Percentiles rank a stretch among this genome's conserved stretches.
These are phyloP conservation scores for Tubosaeta brunneosetosa DNA, from an alignment of 768 basidiomycete genomes.

Conservation along the genomic window DNA sequence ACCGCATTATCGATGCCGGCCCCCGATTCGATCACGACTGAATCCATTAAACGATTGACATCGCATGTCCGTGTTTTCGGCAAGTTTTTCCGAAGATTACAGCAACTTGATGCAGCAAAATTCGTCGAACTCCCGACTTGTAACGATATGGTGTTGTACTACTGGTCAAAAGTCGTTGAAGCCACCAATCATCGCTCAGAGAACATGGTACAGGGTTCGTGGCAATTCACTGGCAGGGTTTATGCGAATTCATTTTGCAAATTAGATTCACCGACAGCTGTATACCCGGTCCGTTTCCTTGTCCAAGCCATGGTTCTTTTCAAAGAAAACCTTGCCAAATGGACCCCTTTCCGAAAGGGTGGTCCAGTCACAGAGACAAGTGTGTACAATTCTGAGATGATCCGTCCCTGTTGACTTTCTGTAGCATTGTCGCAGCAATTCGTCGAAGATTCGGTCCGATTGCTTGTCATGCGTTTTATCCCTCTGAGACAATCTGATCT, in stretches of 20 bases:
- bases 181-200: slow-evolving; percentile 51
- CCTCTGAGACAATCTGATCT: slow-evolving; percentile 80
- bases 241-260: neutral
- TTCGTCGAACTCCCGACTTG: slow-evolving; percentile 64
- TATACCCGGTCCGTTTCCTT: slow-evolving; percentile 75
- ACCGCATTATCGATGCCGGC: slow-evolving; percentile 36
- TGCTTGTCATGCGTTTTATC: slow-evolving; percentile 81
- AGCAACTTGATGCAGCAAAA: slow-evolving; percentile 52
- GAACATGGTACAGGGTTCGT: slow-evolving; percentile 53
- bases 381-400: slow-evolving; percentile 25
- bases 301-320: slow-evolving; percentile 85
- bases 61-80: slow-evolving; percentile 69
- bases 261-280: slow-evolving; percentile 56
- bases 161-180: slow-evolving; percentile 75
- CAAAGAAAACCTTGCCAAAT: slow-evolving; percentile 75
- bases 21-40: slow-evolving; percentile 35
- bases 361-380: slow-evolving; percentile 58
- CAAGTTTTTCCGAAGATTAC: slow-evolving; percentile 74
- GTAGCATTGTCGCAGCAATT: slow-evolving; percentile 63
- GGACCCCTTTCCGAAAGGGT: slow-evolving; percentile 62
- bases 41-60: slow-evolving; percentile 54
- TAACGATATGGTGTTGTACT: slow-evolving; percentile 66
- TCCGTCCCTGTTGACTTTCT: slow-evolving; percentile 11
- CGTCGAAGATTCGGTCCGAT: slow-evolving; percentile 65
- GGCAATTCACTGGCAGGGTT: neutral